A percentile compares a stretch with the other conserved stretches of the same genome.
Evolutionary conservation across 331 rosid species (phyloP).

Genomic region (Rhamnella rubrinervis): DNA sequence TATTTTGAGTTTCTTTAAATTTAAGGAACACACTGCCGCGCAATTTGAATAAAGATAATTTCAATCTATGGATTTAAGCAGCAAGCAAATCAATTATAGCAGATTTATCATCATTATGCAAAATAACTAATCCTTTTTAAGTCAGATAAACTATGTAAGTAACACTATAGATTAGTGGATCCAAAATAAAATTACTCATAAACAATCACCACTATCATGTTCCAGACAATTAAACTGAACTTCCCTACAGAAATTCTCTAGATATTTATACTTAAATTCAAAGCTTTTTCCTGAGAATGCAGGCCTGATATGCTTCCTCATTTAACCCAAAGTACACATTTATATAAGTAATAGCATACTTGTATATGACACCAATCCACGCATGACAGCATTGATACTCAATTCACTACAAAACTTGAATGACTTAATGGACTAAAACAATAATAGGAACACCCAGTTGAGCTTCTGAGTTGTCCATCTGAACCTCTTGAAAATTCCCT

Average conservation of each 20-base stretch:
- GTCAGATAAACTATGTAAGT: background rate
- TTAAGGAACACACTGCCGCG: background rate
- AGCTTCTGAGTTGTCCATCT: background rate
- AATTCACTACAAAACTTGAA: too few relatives aligned
- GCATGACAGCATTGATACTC: too few relatives aligned
- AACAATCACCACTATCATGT: background rate
- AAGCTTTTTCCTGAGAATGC: too few relatives aligned
- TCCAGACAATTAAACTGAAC: background rate
- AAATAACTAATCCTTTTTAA: background rate
- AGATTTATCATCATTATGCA: background rate
- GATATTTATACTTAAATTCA: background rate
- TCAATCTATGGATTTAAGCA: background rate
- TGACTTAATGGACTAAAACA: too few relatives aligned
- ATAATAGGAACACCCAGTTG: background rate
- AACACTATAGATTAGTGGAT: background rate
- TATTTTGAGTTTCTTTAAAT: too few relatives aligned
- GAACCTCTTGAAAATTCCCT: background rate
- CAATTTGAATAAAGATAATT: background rate
- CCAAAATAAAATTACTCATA: background rate
- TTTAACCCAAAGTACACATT: too few relatives aligned
- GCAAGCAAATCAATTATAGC: background rate
- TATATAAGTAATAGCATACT: too few relatives aligned
- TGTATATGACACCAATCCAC: too few relatives aligned
- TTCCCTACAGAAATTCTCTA: background rate
- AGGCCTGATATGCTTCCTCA: too few relatives aligned